Percentiles rank a stretch among this genome's conserved stretches.
phyloP scores from a whole-genome alignment of 225 moss, liverwort and hornwort species.

The Polytrichum formosum region DNA sequence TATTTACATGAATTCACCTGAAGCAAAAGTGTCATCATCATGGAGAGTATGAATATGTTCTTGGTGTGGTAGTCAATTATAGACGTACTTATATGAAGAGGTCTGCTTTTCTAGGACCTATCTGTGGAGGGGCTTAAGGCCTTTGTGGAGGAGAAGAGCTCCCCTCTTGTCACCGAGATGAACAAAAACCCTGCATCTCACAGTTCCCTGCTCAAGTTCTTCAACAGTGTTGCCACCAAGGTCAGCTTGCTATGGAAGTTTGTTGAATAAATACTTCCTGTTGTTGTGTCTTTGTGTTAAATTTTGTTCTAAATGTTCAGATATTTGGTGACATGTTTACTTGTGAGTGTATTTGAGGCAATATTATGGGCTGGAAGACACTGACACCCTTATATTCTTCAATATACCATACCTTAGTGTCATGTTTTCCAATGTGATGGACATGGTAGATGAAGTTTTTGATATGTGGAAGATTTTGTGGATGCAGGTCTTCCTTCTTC shows the following conservation, averaged over 20 bases:
- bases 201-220: conserved; percentile 74
- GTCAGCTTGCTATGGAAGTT: conserved; percentile 19
- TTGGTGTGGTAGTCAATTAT: too few species aligned
- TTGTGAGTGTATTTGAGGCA: too few species aligned
- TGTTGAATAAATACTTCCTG: not conserved
- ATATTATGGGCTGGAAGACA: too few species aligned
- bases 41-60: too few species aligned
- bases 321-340: too few species aligned
- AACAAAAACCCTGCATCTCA: conserved; percentile 78
- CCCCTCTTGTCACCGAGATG: conserved; percentile 79
- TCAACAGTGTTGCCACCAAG: conserved; percentile 74
- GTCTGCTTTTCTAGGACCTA: conserved; percentile 54
- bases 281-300: too few species aligned
- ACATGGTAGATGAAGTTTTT: not conserved
- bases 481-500: conserved; percentile 71
- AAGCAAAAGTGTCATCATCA: too few species aligned
- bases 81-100: too few species aligned
- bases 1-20: too few species aligned
- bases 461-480: not conserved
- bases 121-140: conserved; percentile 52
- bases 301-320: too few species aligned
- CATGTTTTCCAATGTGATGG: not conserved
- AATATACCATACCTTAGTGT: not conserved
- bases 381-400: too few species aligned
- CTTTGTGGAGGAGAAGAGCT: conserved; percentile 65